Conservation (phyloP, 2,329 filamentous ascomycete species). For the Neonectria ditissima region DNA sequence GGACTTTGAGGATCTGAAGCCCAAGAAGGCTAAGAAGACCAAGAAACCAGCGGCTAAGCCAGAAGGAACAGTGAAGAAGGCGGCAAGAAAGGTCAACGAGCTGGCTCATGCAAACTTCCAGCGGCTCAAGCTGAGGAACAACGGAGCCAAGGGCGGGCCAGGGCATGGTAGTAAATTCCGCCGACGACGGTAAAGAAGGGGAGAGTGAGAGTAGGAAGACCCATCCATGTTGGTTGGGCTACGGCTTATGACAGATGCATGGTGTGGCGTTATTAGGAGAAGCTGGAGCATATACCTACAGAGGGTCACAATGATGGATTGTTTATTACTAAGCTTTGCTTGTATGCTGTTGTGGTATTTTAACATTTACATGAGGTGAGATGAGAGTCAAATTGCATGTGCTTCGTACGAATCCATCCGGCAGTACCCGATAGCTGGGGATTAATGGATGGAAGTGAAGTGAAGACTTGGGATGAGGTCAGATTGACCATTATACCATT, state of each 20-base stretch:
- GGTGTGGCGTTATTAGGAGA: slow-evolving; percentile 16
- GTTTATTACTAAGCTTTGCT: background rate
- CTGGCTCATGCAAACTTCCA: slow-evolving; percentile 76
- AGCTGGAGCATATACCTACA: slow-evolving; percentile 17
- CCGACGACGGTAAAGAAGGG: slow-evolving; percentile 53
- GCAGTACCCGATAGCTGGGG: too few relatives aligned
- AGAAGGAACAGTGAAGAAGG: slow-evolving; percentile 62
- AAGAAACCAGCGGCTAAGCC: slow-evolving; percentile 47
- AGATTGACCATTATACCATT: too few relatives aligned
- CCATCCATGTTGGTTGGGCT: slow-evolving; percentile 4
- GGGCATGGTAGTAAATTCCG: slow-evolving; percentile 69
- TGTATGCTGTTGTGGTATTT: too few relatives aligned
- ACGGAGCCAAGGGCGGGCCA: slow-evolving; percentile 71
- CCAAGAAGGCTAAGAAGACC: slow-evolving; percentile 30
- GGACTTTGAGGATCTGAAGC: slow-evolving; percentile 37
- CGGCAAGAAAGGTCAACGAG: slow-evolving; percentile 71
- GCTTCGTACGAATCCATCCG: background rate
- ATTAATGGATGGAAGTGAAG: background rate
- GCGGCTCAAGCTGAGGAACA: slow-evolving; percentile 71
- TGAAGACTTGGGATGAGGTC: too few relatives aligned
- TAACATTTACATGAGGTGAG: too few relatives aligned
- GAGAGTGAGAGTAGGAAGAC: slow-evolving; percentile 3
- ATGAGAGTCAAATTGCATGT: background rate
- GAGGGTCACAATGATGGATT: slow-evolving; percentile 2
- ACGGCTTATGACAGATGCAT: slow-evolving; percentile 27